A percentile compares a stretch with the other conserved stretches of the same genome.
Conservation (phyloP, 2,329 filamentous ascomycete genomes). For the Pestalotiopsis sp. region DNA sequence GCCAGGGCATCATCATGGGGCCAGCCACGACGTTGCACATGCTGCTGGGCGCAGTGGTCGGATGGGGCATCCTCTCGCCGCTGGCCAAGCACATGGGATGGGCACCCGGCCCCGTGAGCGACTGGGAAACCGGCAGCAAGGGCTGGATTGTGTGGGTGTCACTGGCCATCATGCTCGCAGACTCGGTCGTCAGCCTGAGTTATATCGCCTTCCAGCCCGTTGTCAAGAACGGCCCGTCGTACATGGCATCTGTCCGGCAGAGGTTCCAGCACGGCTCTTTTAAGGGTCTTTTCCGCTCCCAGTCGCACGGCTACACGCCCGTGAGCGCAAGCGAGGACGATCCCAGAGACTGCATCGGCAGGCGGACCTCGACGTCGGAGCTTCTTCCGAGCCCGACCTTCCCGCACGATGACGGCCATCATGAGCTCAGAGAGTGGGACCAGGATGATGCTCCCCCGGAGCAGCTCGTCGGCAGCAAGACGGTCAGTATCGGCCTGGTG, state of each 20-base stretch:
- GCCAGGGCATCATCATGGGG: slow-evolving; percentile 98
- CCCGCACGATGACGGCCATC: slow-evolving; percentile 27
- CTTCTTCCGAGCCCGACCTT: slow-evolving; percentile 19
- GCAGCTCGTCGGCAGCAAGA: slow-evolving; percentile 74
- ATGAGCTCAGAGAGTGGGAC: slow-evolving; percentile 38
- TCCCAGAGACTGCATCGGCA: slow-evolving; percentile 17
- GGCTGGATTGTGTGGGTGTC: slow-evolving; percentile 99
- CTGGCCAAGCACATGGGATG: slow-evolving; percentile 83
- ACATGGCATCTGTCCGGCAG: slow-evolving; percentile 20
- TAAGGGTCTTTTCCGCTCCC: slow-evolving; percentile 23
- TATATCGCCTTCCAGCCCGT: slow-evolving; percentile 73
- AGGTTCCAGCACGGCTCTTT: slow-evolving; percentile 23
- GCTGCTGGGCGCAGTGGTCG: slow-evolving; percentile 84
- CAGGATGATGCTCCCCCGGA: slow-evolving; percentile 81
- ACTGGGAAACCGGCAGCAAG: slow-evolving; percentile 93
- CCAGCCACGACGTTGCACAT: slow-evolving; percentile 94
- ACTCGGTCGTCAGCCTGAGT: slow-evolving; percentile 85
- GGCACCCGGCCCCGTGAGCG: slow-evolving; percentile 83
- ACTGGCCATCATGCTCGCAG: slow-evolving; percentile 93
- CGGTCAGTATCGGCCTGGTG: slow-evolving; percentile 75
- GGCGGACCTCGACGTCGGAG: slow-evolving; percentile 20
- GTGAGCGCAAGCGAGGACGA: slow-evolving; percentile 26
- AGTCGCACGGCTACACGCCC: slow-evolving; percentile 24
- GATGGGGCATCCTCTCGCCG: slow-evolving; percentile 90
- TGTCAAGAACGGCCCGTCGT: slow-evolving; percentile 43